phyloP scores from a whole-genome alignment of 257 asterid genomes.

The Solanum infundibuliforme region DNA sequence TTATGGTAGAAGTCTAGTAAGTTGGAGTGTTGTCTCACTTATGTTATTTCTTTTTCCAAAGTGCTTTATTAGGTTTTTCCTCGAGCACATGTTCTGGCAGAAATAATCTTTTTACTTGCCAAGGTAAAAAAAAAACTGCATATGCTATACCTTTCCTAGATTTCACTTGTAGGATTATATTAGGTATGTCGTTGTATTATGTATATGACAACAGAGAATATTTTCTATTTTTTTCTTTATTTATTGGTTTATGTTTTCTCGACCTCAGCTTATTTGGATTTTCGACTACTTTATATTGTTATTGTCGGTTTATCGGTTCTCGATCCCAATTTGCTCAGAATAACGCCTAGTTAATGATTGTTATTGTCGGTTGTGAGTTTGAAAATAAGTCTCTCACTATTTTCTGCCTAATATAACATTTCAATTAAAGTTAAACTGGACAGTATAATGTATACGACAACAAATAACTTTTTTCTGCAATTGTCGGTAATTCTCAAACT shows the following conservation, averaged over 20 bases:
- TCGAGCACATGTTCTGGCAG: background rate
- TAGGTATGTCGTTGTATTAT: background rate
- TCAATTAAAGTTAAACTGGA: no score
- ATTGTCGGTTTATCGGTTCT: background rate
- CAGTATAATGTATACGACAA: background rate
- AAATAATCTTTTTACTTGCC: background rate
- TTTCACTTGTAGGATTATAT: no score
- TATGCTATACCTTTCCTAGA: accelerated
- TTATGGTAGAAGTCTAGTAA: background rate
- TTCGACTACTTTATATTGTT: no score
- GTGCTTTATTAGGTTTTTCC: background rate
- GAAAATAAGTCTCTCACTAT: background rate
- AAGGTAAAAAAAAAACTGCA: background rate
- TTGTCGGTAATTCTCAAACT: background rate
- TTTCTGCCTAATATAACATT: background rate
- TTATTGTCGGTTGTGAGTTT: background rate
- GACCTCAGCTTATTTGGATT: background rate
- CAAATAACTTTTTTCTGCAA: background rate
- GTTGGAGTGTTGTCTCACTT: background rate
- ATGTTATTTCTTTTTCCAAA: background rate
- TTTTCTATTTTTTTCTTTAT: background rate
- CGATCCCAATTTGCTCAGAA: no score
- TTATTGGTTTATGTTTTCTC: no score
- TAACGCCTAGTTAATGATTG: background rate
- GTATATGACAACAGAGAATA: background rate